These are phyloP conservation scores for Phlyctochytrium bullatum DNA, from an alignment of 192 early-diverging fungal species.

Conservation along the genomic window DNA sequence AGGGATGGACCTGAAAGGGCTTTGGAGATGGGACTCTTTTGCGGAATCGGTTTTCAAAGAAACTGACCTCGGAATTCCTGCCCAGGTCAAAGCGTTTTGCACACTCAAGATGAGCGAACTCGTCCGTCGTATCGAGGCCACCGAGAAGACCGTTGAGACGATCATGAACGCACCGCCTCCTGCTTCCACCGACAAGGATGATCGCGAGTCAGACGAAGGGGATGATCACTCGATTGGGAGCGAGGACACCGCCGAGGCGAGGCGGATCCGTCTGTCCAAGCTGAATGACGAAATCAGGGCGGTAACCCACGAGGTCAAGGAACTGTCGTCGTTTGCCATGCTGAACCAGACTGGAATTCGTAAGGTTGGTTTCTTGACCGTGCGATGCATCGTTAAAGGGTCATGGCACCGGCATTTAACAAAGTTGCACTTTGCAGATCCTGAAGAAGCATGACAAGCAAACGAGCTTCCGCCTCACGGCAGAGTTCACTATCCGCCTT, in stretches of 20 bases:
- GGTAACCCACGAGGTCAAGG: conserved; percentile 26
- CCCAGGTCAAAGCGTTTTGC: conserved; percentile 25
- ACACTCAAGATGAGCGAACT: conserved; percentile 27
- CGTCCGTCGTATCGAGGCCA: conserved; percentile 15
- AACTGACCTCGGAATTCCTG: too few relatives aligned
- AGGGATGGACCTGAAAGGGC: too few relatives aligned
- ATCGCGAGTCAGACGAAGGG: background rate
- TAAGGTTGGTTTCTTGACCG: conserved; percentile 22
- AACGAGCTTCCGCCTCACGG: conserved; percentile 70
- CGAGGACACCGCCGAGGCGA: conserved; percentile 9
- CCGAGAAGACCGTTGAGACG: conserved; percentile 16
- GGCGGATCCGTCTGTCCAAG: conserved; percentile 14
- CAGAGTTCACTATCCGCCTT: conserved; percentile 73
- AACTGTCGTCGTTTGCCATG: background rate
- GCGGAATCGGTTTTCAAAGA: too few relatives aligned
- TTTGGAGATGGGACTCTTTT: too few relatives aligned
- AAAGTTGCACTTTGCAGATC: conserved; percentile 54
- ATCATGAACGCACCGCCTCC: conserved; percentile 12
- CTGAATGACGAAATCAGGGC: conserved; percentile 20
- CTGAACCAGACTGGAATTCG: conserved; percentile 31
- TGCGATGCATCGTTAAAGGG: too few relatives aligned
- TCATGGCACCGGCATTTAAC: background rate
- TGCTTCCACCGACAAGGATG: conserved; percentile 1
- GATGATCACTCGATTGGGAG: conserved; percentile 5
- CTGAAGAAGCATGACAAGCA: conserved; percentile 97